These are phyloP conservation scores for Neofusicoccum cordaticola DNA, from an alignment of 2,329 filamentous ascomycete genomes.

Conservation along the genomic window DNA sequence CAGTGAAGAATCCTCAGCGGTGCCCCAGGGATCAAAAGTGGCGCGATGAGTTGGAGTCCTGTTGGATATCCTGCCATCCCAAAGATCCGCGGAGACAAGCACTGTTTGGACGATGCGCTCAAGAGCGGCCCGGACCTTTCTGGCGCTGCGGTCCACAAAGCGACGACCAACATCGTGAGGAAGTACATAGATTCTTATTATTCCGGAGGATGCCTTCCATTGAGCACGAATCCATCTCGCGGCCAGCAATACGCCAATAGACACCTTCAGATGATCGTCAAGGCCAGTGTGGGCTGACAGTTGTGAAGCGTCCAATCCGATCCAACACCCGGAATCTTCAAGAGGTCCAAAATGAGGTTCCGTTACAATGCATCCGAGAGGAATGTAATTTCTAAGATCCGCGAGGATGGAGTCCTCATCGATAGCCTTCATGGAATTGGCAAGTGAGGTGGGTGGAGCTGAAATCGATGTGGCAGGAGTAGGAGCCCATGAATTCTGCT, in stretches of 20 bases:
- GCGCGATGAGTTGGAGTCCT: conserved; percentile 15
- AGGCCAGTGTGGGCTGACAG: conserved; percentile 15
- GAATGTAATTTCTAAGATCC: conserved; percentile 25
- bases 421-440: neutral
- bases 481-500: neutral
- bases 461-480: neutral
- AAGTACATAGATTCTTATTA: conserved; percentile 59
- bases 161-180: conserved; percentile 63
- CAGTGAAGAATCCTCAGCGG: conserved; percentile 52
- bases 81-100: conserved; percentile 56
- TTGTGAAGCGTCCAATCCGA: conserved; percentile 24
- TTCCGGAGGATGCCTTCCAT: conserved; percentile 12
- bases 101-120: conserved; percentile 51
- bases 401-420: neutral
- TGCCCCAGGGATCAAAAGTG: conserved; percentile 41
- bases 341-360: neutral
- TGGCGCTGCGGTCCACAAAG: conserved; percentile 50
- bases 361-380: conserved; percentile 31
- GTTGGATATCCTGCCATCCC: conserved; percentile 48
- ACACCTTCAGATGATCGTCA: conserved; percentile 21
- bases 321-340: conserved; percentile 22
- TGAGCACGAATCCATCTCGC: conserved; percentile 37
- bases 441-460: neutral
- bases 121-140: conserved; percentile 47
- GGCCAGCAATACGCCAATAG: conserved; percentile 28